phyloP scores from a whole-genome alignment of 176 grass and related monocot genomes.

The Calamus simplicifolius region DNA sequence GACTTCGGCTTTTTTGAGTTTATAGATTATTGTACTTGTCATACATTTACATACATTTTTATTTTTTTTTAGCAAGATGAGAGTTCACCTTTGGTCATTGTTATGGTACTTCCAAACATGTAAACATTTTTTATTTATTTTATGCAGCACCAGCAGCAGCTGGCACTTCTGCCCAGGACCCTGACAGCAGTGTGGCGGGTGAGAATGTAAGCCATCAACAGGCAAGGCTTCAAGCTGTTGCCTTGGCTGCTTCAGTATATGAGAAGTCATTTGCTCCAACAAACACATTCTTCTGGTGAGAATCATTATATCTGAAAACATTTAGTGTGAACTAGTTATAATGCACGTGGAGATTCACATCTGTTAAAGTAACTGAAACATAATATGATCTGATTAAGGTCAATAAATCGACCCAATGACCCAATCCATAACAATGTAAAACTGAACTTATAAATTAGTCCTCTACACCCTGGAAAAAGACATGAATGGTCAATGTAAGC shows the following conservation, averaged over 20 bases:
- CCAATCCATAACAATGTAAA: too few species aligned
- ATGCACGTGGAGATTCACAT: too few species aligned
- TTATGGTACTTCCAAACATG: not conserved
- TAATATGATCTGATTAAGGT: too few species aligned
- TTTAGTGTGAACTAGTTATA: not conserved
- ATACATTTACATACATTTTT: too few species aligned
- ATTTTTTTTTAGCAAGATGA: too few species aligned
- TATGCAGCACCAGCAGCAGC: conserved; percentile 24
- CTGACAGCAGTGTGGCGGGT: conserved; percentile 20
- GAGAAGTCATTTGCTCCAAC: conserved; percentile 58
- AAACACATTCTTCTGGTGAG: conserved; percentile 7
- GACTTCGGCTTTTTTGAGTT: too few species aligned
- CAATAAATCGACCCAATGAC: too few species aligned
- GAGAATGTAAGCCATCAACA: conserved; percentile 41
- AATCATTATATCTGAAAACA: not conserved
- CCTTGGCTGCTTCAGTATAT: conserved; percentile 68
- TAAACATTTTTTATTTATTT: conserved; percentile 4
- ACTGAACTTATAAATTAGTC: too few species aligned
- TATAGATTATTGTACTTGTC: too few species aligned
- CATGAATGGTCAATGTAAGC: too few species aligned
- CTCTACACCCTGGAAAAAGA: too few species aligned
- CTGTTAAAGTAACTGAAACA: too few species aligned
- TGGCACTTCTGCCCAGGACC: conserved; percentile 23
- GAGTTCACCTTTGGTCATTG: not conserved
- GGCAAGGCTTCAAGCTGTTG: conserved; percentile 56